Conservation (phyloP, 495 filamentous ascomycete species). For the Penicillium lagena region DNA sequence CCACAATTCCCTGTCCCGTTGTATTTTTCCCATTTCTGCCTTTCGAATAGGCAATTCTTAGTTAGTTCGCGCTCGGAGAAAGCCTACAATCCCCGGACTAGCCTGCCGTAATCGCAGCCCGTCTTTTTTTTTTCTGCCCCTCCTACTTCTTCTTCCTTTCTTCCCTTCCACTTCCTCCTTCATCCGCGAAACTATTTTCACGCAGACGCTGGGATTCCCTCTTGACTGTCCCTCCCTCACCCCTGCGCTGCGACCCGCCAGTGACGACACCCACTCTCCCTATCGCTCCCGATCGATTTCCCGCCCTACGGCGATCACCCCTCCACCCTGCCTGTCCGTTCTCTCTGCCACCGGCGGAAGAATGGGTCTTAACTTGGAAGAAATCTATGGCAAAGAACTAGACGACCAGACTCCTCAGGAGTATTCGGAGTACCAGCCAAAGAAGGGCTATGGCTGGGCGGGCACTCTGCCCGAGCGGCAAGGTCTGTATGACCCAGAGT, state of each 20-base stretch:
- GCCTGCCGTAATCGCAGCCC: not conserved
- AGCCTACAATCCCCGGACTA: no score
- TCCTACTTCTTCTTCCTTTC: not conserved
- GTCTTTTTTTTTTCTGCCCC: not conserved
- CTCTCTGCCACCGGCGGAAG: constrained; percentile 47
- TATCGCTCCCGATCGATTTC: constrained; percentile 10
- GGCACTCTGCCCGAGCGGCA: constrained; percentile 93
- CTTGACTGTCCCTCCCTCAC: constrained; percentile 9
- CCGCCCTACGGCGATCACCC: constrained; percentile 14
- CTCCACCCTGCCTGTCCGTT: constrained; percentile 21
- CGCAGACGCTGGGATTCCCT: constrained; percentile 13
- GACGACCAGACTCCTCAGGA: constrained; percentile 51
- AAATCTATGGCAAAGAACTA: constrained; percentile 57
- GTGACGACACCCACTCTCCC: constrained; percentile 24
- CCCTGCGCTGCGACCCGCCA: constrained; percentile 17
- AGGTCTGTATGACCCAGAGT: constrained; percentile 92
- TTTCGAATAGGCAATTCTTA: no score
- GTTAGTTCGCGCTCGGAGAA: no score
- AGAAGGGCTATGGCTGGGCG: constrained; percentile 88
- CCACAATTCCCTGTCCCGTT: no score
- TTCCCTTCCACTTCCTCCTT: not conserved
- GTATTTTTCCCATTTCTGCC: no score
- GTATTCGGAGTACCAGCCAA: constrained; percentile 83
- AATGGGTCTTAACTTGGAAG: constrained; percentile 64
- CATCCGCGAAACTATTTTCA: not conserved